phyloP scores from a whole-genome alignment of 2,329 filamentous ascomycete genomes.

The Plenodomus biglobosus region DNA sequence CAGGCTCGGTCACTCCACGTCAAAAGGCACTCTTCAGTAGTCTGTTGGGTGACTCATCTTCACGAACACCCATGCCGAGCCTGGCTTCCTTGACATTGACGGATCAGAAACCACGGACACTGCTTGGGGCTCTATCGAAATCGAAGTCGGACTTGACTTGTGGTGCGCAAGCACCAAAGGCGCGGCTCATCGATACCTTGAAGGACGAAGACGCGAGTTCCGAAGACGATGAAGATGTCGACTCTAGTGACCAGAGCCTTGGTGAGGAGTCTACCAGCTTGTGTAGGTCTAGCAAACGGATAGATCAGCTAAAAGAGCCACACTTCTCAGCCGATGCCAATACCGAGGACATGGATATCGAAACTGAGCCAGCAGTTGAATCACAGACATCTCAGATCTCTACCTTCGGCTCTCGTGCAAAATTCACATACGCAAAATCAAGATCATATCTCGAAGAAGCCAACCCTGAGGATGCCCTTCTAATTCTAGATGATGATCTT shows the following conservation, averaged over 20 bases:
- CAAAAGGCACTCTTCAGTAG: slow-evolving; percentile 41
- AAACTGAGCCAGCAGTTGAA: slow-evolving; percentile 14
- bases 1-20: slow-evolving; percentile 41
- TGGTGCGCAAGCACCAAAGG: slow-evolving; percentile 25
- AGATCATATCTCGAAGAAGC: slow-evolving; percentile 62
- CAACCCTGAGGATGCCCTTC: slow-evolving; percentile 45
- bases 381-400: slow-evolving; percentile 34
- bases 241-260: slow-evolving; percentile 18
- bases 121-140: slow-evolving; percentile 27
- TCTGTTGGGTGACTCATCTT: slow-evolving; percentile 33
- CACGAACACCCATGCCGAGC: slow-evolving; percentile 35
- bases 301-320: not conserved
- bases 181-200: slow-evolving; percentile 37
- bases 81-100: slow-evolving; percentile 36
- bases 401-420: slow-evolving; percentile 38
- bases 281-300: too few relatives aligned
- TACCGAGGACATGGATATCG: slow-evolving; percentile 24
- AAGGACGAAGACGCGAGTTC: slow-evolving; percentile 29
- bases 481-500: slow-evolving; percentile 34
- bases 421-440: slow-evolving; percentile 61
- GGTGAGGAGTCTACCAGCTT: not conserved
- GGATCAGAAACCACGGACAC: slow-evolving; percentile 24
- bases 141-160: slow-evolving; percentile 39
- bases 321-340: not conserved
- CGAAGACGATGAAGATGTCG: slow-evolving; percentile 28